These are phyloP conservation scores for Linum usitatissimum DNA, from an alignment of 345 rosid species.

Conservation along the genomic window DNA sequence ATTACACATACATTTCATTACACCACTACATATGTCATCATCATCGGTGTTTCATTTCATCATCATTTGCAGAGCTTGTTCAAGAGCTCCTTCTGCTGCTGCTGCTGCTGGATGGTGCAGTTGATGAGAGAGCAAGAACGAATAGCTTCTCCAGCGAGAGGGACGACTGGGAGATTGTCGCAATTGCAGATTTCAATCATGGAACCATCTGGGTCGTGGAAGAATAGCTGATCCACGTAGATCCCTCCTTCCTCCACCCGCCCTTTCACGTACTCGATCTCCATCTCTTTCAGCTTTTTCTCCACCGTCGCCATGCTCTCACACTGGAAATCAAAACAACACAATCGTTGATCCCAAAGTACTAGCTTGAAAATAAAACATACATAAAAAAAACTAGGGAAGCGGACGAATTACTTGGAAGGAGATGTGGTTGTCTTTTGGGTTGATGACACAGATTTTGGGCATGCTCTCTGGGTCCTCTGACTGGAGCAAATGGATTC, in stretches of 20 bases:
- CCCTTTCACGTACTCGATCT: constrained; percentile 39
- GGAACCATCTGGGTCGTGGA: constrained; percentile 88
- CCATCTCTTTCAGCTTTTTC: constrained; percentile 63
- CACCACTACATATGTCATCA: not conserved
- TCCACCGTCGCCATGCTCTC: constrained; percentile 76
- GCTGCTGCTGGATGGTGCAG: constrained; percentile 26
- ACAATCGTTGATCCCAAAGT: not conserved
- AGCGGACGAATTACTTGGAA: constrained; percentile 42
- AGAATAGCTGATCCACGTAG: constrained; percentile 71
- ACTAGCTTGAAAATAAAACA: not conserved
- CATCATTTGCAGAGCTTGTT: constrained; percentile 13
- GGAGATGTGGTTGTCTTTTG: constrained; percentile 64
- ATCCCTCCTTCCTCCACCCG: constrained; percentile 78
- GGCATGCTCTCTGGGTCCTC: constrained; percentile 49
- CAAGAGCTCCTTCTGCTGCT: constrained; percentile 15
- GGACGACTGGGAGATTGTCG: constrained; percentile 65
- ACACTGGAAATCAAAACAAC: constrained; percentile 27
- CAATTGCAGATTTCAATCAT: constrained; percentile 94
- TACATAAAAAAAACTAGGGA: not conserved
- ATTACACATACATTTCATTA: not conserved
- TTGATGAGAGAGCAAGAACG: constrained; percentile 45
- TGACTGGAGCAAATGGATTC: constrained; percentile 50
- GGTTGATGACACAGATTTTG: constrained; percentile 34
- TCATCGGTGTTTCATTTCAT: not conserved
- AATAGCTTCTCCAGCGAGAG: constrained; percentile 41